Evolutionary conservation across 2,329 filamentous ascomycete genomes (phyloP).

Genomic region (Sporothrix luriei): DNA sequence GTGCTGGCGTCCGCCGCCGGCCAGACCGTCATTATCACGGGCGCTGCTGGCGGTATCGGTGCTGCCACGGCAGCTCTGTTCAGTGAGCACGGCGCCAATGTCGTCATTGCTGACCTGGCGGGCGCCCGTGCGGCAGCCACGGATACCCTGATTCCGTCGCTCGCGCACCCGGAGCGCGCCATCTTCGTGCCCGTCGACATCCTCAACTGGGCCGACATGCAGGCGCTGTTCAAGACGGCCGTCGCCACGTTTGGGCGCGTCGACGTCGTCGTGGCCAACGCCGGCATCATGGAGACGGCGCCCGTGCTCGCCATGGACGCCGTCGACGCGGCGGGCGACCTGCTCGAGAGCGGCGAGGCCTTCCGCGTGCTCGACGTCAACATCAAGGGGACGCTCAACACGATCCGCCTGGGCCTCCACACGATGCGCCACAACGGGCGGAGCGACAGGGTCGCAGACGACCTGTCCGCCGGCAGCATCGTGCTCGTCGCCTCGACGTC

Average conservation of each 20-base stretch:
- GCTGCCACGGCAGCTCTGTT: conserved; percentile 25
- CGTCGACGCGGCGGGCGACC: conserved; percentile 36
- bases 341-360: conserved; percentile 38
- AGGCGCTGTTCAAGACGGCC: conserved; percentile 41
- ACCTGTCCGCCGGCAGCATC: conserved; percentile 45
- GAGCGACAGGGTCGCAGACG: neutral
- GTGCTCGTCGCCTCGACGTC: conserved; percentile 48
- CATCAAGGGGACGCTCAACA: conserved; percentile 50
- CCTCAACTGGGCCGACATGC: conserved; percentile 44
- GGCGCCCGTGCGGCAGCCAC: conserved; percentile 37
- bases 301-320: conserved; percentile 38
- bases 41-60: conserved; percentile 28
- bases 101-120: conserved; percentile 43
- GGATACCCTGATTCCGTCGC: conserved; percentile 39
- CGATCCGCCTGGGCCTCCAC: conserved; percentile 26
- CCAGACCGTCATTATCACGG: conserved; percentile 39
- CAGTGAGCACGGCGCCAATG: conserved; percentile 26
- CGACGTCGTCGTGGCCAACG: conserved; percentile 49
- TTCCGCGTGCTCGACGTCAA: conserved; percentile 47
- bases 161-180: conserved; percentile 40
- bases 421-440: conserved; percentile 40
- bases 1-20: conserved; percentile 32
- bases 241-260: conserved; percentile 43
- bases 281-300: conserved; percentile 45
- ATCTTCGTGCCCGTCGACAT: conserved; percentile 46